A percentile compares a stretch with the other conserved stretches of the same genome.
phyloP scores from a whole-genome alignment of 306 rosid genomes.

The Prunus kanzakura region DNA sequence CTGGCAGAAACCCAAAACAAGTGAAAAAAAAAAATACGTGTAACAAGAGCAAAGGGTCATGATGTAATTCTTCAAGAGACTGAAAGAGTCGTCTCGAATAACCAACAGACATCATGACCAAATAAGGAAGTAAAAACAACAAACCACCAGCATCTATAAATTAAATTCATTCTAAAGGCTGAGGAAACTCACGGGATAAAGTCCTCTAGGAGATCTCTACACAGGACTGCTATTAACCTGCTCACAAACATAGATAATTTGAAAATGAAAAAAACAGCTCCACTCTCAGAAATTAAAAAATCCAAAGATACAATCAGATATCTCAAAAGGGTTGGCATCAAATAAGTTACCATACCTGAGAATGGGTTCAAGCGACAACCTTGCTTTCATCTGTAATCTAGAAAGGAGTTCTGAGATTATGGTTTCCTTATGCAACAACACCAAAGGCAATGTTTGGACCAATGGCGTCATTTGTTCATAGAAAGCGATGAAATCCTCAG shows the following conservation, averaged over 20 bases:
- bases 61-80: background rate
- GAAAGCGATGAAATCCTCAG: constrained; percentile 79
- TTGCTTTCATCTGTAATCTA: constrained; percentile 66
- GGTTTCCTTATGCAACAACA: constrained; percentile 69
- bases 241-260: constrained; percentile 6
- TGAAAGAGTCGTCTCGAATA: background rate
- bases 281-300: constrained; percentile 3
- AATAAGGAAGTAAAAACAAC: background rate
- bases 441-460: constrained; percentile 70
- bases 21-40: background rate
- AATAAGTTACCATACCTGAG: constrained; percentile 49
- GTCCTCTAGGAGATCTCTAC: constrained; percentile 79
- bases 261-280: constrained; percentile 13
- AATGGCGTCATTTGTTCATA: constrained; percentile 65
- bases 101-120: background rate
- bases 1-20: constrained; percentile 39
- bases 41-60: background rate
- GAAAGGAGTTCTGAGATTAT: constrained; percentile 62
- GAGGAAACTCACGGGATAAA: constrained; percentile 74
- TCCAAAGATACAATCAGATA: constrained; percentile 6
- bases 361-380: constrained; percentile 82
- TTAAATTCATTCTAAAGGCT: constrained; percentile 22
- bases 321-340: constrained; percentile 14
- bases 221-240: constrained; percentile 80
- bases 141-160: constrained; percentile 1